These are phyloP conservation scores for Piedraia hortae DNA, from an alignment of 2,329 filamentous ascomycete species.

Conservation along the genomic window DNA sequence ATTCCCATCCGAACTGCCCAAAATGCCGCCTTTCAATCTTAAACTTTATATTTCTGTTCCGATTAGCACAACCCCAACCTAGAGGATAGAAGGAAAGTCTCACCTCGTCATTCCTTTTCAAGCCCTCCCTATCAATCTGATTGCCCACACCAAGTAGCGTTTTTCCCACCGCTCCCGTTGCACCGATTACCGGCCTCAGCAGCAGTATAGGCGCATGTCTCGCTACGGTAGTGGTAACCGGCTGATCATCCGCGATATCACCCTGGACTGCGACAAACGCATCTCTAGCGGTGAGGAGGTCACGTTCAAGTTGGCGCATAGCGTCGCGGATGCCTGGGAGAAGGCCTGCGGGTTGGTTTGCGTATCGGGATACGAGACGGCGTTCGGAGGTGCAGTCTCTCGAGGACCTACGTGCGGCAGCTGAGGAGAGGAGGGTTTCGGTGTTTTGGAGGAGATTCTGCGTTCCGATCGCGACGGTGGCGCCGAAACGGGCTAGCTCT, in stretches of 20 bases:
- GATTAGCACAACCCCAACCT: background rate
- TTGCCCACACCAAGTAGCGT: constrained; percentile 82
- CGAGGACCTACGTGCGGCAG: constrained; percentile 2
- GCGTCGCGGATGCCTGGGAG: constrained; percentile 64
- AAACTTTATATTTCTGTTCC: background rate
- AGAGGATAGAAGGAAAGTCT: constrained; percentile 14
- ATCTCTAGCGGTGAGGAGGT: constrained; percentile 64
- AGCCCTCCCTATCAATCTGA: constrained; percentile 57
- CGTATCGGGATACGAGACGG: constrained; percentile 70
- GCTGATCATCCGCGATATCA: constrained; percentile 66
- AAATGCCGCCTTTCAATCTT: background rate
- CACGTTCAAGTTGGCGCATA: constrained; percentile 55
- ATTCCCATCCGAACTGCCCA: background rate
- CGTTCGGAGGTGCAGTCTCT: constrained; percentile 22
- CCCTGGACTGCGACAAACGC: constrained; percentile 85
- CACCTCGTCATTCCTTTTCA: constrained; percentile 66
- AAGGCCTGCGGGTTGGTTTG: constrained; percentile 75
- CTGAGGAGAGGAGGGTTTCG: constrained; percentile 41
- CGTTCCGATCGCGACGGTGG: constrained; percentile 80
- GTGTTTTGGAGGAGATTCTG: constrained; percentile 78
- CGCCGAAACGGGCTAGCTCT: constrained; percentile 78
- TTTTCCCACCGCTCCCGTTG: constrained; percentile 66
- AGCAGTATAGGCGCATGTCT: constrained; percentile 79
- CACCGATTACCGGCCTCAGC: constrained; percentile 68
- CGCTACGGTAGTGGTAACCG: constrained; percentile 51